phyloP scores from a whole-genome alignment of 2,329 filamentous ascomycete genomes.

The Claviceps arundinis region DNA sequence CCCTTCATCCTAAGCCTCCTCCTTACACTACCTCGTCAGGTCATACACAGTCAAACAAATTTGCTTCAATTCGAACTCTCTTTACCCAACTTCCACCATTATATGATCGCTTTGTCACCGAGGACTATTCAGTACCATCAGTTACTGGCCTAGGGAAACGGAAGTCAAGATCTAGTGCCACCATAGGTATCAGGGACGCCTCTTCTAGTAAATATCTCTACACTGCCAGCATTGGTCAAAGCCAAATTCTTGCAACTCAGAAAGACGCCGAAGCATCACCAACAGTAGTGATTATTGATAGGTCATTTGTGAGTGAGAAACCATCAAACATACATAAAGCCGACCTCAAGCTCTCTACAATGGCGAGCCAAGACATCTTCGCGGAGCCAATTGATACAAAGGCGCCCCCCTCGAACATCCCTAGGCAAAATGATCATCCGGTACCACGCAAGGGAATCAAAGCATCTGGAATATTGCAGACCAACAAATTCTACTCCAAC shows the following conservation, averaged over 20 bases:
- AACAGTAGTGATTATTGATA: too few species aligned
- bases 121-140: background rate
- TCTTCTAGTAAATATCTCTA: background rate
- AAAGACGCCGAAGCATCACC: background rate
- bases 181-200: background rate
- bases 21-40: background rate
- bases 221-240: background rate
- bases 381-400: constrained; percentile 37
- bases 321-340: background rate
- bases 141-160: background rate
- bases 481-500: constrained; percentile 75
- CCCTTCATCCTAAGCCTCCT: background rate
- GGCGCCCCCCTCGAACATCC: constrained; percentile 35
- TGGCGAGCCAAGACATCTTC: constrained; percentile 37
- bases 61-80: background rate
- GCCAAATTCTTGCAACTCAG: background rate
- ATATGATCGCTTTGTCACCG: background rate
- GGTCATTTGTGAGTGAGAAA: background rate
- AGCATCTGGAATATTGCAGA: constrained; percentile 41
- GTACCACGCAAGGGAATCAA: constrained; percentile 39
- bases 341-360: constrained; percentile 5
- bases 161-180: background rate
- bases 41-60: background rate
- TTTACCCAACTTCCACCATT: background rate
- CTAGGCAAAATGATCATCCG: constrained; percentile 41